Conservation (phyloP, 2,329 filamentous ascomycete genomes). For the Graphilbum fragrans region DNA sequence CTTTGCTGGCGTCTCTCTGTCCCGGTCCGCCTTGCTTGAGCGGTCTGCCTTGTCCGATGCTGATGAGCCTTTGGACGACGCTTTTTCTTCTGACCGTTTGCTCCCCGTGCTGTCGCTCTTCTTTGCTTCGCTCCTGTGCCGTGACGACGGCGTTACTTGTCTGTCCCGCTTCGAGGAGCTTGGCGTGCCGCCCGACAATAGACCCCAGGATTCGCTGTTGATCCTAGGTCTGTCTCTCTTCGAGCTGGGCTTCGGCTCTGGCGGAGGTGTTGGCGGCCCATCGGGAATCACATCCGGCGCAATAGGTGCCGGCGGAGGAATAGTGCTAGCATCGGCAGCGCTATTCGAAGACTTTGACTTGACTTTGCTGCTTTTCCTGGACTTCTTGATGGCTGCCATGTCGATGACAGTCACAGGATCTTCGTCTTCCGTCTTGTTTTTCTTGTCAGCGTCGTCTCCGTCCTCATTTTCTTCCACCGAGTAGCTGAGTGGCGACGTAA, state of each 20-base stretch:
- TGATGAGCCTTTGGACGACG: slow-evolving; percentile 39
- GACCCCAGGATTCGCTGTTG: slow-evolving; percentile 67
- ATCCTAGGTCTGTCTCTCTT: slow-evolving; percentile 71
- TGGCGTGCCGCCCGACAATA: slow-evolving; percentile 42
- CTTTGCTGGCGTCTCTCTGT: slow-evolving; percentile 32
- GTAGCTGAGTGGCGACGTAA: slow-evolving; percentile 10
- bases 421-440: slow-evolving; percentile 20
- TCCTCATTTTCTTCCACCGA: slow-evolving; percentile 9
- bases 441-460: slow-evolving; percentile 3
- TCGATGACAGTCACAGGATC: slow-evolving; percentile 36
- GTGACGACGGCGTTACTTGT: slow-evolving; percentile 45
- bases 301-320: slow-evolving; percentile 25
- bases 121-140: slow-evolving; percentile 54
- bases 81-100: slow-evolving; percentile 44
- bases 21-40: slow-evolving; percentile 16
- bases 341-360: slow-evolving; percentile 26
- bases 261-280: slow-evolving; percentile 34
- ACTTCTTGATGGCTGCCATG: slow-evolving; percentile 32
- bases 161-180: slow-evolving; percentile 23
- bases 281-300: slow-evolving; percentile 36
- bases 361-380: slow-evolving; percentile 22
- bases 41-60: slow-evolving; percentile 46
- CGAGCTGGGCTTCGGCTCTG: slow-evolving; percentile 44
- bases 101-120: slow-evolving; percentile 31
- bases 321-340: slow-evolving; percentile 19